Conservation (phyloP, 1,284 basidiomycete genomes). For the Sanguinoderma infundibulare region DNA sequence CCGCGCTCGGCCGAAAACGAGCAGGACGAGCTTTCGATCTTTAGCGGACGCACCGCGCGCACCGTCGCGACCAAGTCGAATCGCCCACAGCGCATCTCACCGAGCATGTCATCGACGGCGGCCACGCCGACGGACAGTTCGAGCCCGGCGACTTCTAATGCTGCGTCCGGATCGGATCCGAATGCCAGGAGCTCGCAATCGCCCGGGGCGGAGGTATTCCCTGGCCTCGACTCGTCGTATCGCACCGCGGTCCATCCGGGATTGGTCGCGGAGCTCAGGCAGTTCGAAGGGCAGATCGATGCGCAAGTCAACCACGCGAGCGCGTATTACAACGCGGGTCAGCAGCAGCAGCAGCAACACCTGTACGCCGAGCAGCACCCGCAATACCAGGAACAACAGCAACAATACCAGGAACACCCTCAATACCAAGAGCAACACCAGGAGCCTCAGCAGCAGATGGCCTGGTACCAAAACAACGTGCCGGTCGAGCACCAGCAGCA, state of each 20-base stretch:
- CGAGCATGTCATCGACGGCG: constrained; percentile 26
- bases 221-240: constrained; percentile 31
- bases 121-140: constrained; percentile 8
- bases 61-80: constrained; percentile 52
- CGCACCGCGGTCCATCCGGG: constrained; percentile 54
- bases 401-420: not conserved
- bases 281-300: constrained; percentile 61
- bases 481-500: constrained; percentile 20
- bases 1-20: constrained; percentile 44
- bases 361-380: not conserved
- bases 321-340: constrained; percentile 15
- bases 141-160: not conserved
- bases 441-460: constrained; percentile 1
- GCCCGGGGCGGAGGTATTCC: constrained; percentile 25
- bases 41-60: constrained; percentile 66
- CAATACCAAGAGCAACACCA: not conserved
- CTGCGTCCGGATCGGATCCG: not conserved
- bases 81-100: constrained; percentile 26
- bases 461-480: constrained; percentile 1
- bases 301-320: constrained; percentile 46
- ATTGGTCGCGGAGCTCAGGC: constrained; percentile 59
- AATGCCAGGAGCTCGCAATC: constrained; percentile 14
- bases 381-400: not conserved
- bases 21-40: constrained; percentile 70
- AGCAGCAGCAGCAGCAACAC: constrained; percentile 2